Evolutionary conservation across 805 yeast species (phyloP), one percentile per base, ranked within the genome.

Genomic region (Spathaspora gorwiae): DNA sequence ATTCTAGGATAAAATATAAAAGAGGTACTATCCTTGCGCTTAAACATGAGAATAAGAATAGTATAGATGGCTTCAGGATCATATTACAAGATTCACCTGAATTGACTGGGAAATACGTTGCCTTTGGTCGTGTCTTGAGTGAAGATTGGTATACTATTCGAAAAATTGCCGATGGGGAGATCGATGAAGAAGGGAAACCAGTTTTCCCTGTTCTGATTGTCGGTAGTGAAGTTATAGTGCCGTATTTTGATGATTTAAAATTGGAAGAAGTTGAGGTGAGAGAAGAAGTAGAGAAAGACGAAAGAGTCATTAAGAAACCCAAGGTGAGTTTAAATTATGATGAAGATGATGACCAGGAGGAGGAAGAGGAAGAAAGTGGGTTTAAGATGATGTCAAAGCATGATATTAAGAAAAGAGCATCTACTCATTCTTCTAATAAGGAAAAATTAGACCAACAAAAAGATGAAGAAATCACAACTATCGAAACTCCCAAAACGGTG

Each of bases 41-140:
- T 9, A 34, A 35, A n/a, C 19, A 31, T n/a, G 39, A 50, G 15
- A 46, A 55, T 31, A 45, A 57, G 7, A 48, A 54, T 27, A 51
- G 59, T 12, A 60, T 61, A 9, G 67, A 61, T 40, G 57, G 62
- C 10, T 65, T 66, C 45, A 59, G 64, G 42, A 56, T 60, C 14
- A 45, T 43, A 11, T 9, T 37, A 8, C 13, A 13, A 24, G 47
- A 47, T 7, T 31, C 36, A 7, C 75, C 78, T 6, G 73, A 72
- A 35, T 64, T 73, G 44, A 68, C 32, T 49, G 62, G 68, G 32
- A 66, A 43, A n/a, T 50, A 52, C 50, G 71, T 80, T 13, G 50
- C 79, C 19, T 71, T 84, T 54, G 90, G 90, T 2, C 75, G 77
- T 47, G 65, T 83, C 10, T 73, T 73, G 2, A 26, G 79, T 7